Percentiles rank a stretch among this genome's conserved stretches.
Evolutionary conservation across 108 stramenopile genomes (phyloP).

Genomic region (Stephanodiscus triporus): DNA sequence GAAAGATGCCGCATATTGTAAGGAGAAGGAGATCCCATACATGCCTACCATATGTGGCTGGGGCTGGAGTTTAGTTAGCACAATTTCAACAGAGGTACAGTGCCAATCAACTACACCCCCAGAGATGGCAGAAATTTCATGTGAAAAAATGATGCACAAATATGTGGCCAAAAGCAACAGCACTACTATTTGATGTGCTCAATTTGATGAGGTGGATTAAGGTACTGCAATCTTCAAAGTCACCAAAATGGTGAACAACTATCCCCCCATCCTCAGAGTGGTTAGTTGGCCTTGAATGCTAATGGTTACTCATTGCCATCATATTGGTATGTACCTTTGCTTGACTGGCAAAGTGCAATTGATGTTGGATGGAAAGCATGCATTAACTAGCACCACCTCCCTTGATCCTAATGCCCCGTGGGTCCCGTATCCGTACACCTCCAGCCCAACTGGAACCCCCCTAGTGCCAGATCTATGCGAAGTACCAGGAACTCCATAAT

Average conservation of each 20-base stretch:
- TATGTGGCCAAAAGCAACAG: background rate
- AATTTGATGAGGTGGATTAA: constrained; percentile 18
- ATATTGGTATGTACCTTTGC: constrained; percentile 36
- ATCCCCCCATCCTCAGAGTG: constrained; percentile 10
- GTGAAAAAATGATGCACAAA: constrained; percentile 38
- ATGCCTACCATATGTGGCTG: constrained; percentile 53
- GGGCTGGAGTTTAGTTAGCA: constrained; percentile 49
- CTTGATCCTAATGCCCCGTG: background rate
- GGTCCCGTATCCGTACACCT: background rate
- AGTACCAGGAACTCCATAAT: background rate
- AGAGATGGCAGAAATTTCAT: constrained; percentile 43
- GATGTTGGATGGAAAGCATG: background rate
- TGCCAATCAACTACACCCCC: constrained; percentile 32
- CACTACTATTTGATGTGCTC: constrained; percentile 3
- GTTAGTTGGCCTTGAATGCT: constrained; percentile 28
- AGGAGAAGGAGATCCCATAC: constrained; percentile 33
- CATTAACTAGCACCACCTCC: no score
- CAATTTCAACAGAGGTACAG: constrained; percentile 22
- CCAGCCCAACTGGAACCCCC: constrained; percentile 1
- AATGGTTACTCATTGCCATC: constrained; percentile 19
- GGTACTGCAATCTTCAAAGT: constrained; percentile 44
- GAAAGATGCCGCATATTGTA: constrained; percentile 36
- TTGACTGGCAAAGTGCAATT: background rate
- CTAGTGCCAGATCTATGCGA: background rate
- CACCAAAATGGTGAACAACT: background rate